Evolutionary conservation across 176 grass and related monocot species (phyloP).

Genomic region (Hordeum marinum): DNA sequence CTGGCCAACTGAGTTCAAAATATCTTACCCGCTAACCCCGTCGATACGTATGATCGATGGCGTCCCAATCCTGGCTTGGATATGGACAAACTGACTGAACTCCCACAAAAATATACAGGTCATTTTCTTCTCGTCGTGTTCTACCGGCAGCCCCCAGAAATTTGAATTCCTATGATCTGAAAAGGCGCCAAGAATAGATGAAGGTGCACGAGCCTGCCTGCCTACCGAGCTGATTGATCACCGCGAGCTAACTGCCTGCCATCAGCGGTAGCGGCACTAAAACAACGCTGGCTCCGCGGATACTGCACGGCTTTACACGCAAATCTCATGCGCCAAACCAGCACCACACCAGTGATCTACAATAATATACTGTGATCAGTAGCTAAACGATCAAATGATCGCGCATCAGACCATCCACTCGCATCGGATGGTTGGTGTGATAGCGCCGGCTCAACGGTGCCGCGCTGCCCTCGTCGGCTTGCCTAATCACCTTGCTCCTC

Average conservation of each 20-base stretch:
- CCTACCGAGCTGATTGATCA: neutral
- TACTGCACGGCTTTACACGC: neutral
- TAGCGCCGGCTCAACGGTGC: conserved; percentile 27
- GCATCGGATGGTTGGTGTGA: conserved; percentile 14
- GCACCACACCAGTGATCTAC: neutral
- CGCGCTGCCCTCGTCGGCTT: neutral
- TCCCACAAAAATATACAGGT: too few species aligned
- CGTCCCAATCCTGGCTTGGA: neutral
- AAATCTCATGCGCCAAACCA: neutral
- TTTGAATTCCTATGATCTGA: neutral
- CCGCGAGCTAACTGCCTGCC: neutral
- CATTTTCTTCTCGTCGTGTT: too few species aligned
- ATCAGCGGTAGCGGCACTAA: neutral
- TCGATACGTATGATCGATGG: neutral
- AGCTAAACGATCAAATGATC: neutral
- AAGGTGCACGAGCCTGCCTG: neutral
- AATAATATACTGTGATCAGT: neutral
- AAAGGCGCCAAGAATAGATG: neutral
- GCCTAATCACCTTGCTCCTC: neutral
- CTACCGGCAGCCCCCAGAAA: too few species aligned
- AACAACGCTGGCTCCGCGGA: neutral
- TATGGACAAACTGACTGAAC: too few species aligned
- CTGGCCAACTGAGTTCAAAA: neutral
- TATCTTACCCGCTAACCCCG: neutral
- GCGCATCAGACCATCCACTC: neutral